These are phyloP conservation scores for Acanthamoeba royreba DNA, from an alignment of 208 protist genomes.

Conservation along the genomic window DNA sequence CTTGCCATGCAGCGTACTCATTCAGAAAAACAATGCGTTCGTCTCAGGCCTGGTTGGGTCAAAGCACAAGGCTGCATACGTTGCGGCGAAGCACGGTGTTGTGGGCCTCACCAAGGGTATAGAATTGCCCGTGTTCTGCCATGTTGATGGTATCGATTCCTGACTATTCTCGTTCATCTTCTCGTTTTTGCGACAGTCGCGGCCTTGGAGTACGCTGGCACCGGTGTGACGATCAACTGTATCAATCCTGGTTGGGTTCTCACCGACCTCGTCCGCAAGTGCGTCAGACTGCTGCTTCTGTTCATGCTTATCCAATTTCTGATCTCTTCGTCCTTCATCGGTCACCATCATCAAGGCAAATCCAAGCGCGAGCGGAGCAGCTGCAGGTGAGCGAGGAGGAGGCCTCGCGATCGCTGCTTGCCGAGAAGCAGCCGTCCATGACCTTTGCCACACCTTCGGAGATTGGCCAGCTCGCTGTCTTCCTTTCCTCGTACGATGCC, in stretches of 20 bases:
- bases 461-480: not conserved
- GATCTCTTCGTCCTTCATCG: not conserved
- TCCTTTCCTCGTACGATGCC: not conserved
- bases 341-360: not conserved
- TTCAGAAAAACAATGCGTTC: not conserved
- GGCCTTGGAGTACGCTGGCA: not conserved
- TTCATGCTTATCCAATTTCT: not conserved
- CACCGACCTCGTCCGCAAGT: constrained; percentile 31
- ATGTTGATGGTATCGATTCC: not conserved
- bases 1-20: not conserved
- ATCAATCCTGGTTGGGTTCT: constrained; percentile 42
- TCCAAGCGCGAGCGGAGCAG: not conserved
- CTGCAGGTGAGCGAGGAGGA: not conserved
- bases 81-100: constrained; percentile 36
- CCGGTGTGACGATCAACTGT: constrained; percentile 31
- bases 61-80: not conserved
- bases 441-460: not conserved
- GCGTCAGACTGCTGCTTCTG: not conserved
- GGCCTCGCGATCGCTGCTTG: not conserved
- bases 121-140: not conserved
- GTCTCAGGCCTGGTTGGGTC: not conserved
- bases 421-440: constrained; percentile 25
- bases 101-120: constrained; percentile 27
- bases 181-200: not conserved
- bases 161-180: not conserved